Percentiles rank a stretch among this genome's conserved stretches.
These are phyloP conservation scores for Melanomma pulvis-pyrius DNA, from an alignment of 495 filamentous ascomycete genomes.

Conservation along the genomic window DNA sequence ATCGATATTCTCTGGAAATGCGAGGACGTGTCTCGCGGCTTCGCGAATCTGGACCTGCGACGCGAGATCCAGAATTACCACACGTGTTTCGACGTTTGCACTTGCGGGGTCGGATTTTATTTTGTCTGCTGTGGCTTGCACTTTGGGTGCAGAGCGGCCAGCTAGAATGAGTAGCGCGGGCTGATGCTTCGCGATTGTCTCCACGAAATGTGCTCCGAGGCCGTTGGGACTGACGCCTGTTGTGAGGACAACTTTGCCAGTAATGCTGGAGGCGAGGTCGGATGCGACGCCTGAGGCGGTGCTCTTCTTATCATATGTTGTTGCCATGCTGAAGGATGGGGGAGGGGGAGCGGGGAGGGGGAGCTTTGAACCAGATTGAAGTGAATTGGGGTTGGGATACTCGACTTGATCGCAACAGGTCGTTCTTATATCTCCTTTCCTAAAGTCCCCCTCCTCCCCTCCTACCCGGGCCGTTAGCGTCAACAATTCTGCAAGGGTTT, in stretches of 20 bases:
- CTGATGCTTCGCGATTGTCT: slow-evolving; percentile 56
- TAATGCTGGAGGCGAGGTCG: slow-evolving; percentile 19
- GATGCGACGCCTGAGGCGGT: slow-evolving; percentile 10
- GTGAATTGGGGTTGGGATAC: not conserved
- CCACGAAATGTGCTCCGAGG: slow-evolving; percentile 57
- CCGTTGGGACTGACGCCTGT: slow-evolving; percentile 56
- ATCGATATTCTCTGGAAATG: slow-evolving; percentile 42
- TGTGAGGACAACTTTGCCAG: slow-evolving; percentile 35
- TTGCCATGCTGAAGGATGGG: slow-evolving; percentile 4
- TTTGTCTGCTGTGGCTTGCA: slow-evolving; percentile 42
- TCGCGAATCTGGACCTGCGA: slow-evolving; percentile 51
- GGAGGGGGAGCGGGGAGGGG: not conserved
- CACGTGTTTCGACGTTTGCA: slow-evolving; percentile 46
- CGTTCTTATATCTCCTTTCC: no score
- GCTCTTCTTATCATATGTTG: slow-evolving; percentile 11
- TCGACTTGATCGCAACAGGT: no score
- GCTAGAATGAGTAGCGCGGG: slow-evolving; percentile 58
- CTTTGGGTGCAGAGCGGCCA: slow-evolving; percentile 53
- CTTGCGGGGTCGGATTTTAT: slow-evolving; percentile 2
- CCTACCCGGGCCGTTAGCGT: no score
- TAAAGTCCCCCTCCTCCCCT: no score
- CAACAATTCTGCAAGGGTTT: no score
- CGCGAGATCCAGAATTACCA: slow-evolving; percentile 51
- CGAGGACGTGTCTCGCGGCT: slow-evolving; percentile 48
- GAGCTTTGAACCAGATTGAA: no score